These are phyloP conservation scores for Periconia macrospinosa DNA, from an alignment of 2,329 filamentous ascomycete genomes.

Conservation along the genomic window DNA sequence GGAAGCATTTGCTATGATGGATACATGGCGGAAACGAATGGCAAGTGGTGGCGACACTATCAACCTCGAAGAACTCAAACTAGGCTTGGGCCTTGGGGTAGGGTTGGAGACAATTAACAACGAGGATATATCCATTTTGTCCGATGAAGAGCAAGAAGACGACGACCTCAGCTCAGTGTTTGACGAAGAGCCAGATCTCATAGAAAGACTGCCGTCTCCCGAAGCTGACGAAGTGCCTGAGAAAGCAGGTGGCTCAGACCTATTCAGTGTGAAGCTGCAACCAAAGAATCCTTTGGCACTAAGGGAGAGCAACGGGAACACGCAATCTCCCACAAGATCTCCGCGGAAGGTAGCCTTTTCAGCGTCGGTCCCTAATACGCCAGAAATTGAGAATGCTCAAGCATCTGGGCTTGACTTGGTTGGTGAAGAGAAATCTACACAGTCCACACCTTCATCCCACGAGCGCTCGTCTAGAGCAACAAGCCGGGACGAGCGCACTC, in stretches of 20 bases:
- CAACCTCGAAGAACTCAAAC: constrained; percentile 61
- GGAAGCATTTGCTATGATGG: constrained; percentile 87
- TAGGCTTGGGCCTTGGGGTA: constrained; percentile 63
- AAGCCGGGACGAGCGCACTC: constrained; percentile 31
- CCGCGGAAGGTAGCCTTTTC: constrained; percentile 46
- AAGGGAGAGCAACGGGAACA: constrained; percentile 39
- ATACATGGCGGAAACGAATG: constrained; percentile 87
- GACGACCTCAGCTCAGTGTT: constrained; percentile 34
- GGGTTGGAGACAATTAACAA: constrained; percentile 36
- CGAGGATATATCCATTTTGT: constrained; percentile 31
- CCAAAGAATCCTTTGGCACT: constrained; percentile 32
- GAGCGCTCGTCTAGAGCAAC: constrained; percentile 22
- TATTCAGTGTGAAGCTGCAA: constrained; percentile 39
- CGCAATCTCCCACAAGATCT: constrained; percentile 33
- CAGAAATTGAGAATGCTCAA: constrained; percentile 37
- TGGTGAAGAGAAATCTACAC: constrained; percentile 17
- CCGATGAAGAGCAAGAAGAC: constrained; percentile 18
- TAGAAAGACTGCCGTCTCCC: constrained; percentile 28
- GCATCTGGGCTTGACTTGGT: constrained; percentile 32
- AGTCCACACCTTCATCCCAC: constrained; percentile 19
- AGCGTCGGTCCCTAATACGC: constrained; percentile 37
- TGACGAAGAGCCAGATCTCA: constrained; percentile 30
- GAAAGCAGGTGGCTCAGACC: constrained; percentile 25
- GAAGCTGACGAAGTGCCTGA: constrained; percentile 20
- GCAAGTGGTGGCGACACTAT: constrained; percentile 69